A percentile compares a stretch with the other conserved stretches of the same genome.
Conservation (phyloP, 2,329 filamentous ascomycete species). For the Lecanicillium sp. region DNA sequence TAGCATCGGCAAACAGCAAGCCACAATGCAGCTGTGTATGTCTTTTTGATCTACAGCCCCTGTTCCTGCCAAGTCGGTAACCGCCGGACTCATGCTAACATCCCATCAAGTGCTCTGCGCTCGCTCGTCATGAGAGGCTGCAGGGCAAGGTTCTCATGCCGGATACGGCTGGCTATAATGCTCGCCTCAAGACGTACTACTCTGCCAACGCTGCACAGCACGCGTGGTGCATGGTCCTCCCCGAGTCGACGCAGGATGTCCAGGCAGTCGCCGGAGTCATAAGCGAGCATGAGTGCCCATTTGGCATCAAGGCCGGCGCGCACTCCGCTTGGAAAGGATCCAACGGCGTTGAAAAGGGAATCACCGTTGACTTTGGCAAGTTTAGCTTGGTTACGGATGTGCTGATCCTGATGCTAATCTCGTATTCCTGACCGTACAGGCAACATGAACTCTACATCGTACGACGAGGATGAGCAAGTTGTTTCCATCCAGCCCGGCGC, state of each 20-base stretch:
- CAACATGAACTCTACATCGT: slow-evolving; percentile 22
- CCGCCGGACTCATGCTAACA: too few relatives aligned
- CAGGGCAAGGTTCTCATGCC: slow-evolving; percentile 16
- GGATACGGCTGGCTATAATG: slow-evolving; percentile 13
- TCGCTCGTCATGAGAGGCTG: too few relatives aligned
- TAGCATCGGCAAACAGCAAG: too few relatives aligned
- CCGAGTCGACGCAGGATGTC: slow-evolving; percentile 16
- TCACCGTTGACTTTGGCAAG: slow-evolving; percentile 20
- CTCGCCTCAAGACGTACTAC: slow-evolving; percentile 19
- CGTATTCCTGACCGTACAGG: slow-evolving; percentile 10
- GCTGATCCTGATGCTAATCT: too few relatives aligned
- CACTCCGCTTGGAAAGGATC: slow-evolving; percentile 23
- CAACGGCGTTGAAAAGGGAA: slow-evolving; percentile 18
- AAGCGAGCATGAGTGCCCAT: slow-evolving; percentile 15
- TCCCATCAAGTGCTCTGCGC: too few relatives aligned
- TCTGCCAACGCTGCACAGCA: slow-evolving; percentile 22
- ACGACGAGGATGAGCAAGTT: slow-evolving; percentile 18
- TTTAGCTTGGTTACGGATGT: too few relatives aligned
- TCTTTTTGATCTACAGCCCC: too few relatives aligned
- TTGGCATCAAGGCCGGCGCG: slow-evolving; percentile 23
- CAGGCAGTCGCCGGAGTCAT: slow-evolving; percentile 15
- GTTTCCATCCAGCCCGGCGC: slow-evolving; percentile 29
- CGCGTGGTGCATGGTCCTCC: slow-evolving; percentile 21
- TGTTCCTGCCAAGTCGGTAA: too few relatives aligned
- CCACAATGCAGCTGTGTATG: too few relatives aligned